A percentile compares a stretch with the other conserved stretches of the same genome.
Evolutionary conservation across 1,139 yeast species (phyloP).

Genomic region (Hansenula lynferdii): DNA sequence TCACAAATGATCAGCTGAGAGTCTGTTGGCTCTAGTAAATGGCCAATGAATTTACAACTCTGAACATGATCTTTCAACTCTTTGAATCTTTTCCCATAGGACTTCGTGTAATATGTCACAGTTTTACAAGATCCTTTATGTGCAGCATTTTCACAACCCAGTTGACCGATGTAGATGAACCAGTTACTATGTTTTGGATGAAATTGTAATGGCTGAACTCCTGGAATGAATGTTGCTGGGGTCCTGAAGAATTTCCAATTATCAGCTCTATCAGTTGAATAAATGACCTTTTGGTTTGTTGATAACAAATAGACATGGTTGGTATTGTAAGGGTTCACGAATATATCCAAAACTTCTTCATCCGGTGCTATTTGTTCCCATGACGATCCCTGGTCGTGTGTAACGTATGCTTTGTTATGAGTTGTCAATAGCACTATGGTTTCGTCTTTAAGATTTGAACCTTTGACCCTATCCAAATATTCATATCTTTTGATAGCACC

Average conservation of each 20-base stretch:
- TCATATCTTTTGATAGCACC: constrained; percentile 40
- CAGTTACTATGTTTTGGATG: constrained; percentile 50
- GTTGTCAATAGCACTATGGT: constrained; percentile 43
- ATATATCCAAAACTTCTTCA: constrained; percentile 48
- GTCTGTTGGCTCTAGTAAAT: constrained; percentile 39
- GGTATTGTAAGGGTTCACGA: constrained; percentile 56
- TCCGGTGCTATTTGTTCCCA: constrained; percentile 50
- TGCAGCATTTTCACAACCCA: constrained; percentile 53
- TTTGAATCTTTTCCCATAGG: constrained; percentile 63
- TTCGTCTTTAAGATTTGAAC: constrained; percentile 36
- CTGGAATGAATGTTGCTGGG: constrained; percentile 46
- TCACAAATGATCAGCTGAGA: constrained; percentile 64
- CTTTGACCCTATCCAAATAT: constrained; percentile 39
- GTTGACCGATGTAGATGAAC: constrained; percentile 68
- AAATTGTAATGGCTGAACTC: constrained; percentile 44
- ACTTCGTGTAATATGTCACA: constrained; percentile 56
- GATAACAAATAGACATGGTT: constrained; percentile 65
- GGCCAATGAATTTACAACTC: constrained; percentile 64
- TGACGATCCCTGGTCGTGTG: constrained; percentile 73
- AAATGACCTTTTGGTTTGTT: constrained; percentile 43
- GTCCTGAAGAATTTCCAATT: constrained; percentile 43
- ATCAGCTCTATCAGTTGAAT: constrained; percentile 68
- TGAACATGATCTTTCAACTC: constrained; percentile 48
- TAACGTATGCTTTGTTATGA: constrained; percentile 38
- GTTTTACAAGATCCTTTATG: constrained; percentile 41